Percentiles rank a stretch among this genome's conserved stretches.
phyloP scores from a whole-genome alignment of 2,329 filamentous ascomycete species.

The Huntiella decipiens region DNA sequence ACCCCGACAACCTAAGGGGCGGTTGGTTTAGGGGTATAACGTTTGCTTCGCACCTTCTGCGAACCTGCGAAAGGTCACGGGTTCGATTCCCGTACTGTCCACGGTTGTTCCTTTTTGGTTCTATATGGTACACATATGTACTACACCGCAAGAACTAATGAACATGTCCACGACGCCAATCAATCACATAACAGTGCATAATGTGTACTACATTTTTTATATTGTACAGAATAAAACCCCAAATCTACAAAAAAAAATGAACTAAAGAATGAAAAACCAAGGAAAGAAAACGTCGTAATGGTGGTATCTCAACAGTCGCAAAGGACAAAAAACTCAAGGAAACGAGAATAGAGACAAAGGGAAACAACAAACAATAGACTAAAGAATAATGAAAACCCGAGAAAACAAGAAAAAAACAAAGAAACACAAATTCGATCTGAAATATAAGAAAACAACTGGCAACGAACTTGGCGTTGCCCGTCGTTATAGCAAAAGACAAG shows the following conservation, averaged over 20 bases:
- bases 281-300: not conserved
- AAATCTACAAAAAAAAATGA: too few species aligned
- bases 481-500: too few species aligned
- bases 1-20: not conserved
- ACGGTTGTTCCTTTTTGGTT: not conserved
- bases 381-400: not conserved
- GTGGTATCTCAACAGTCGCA: conserved; percentile 9
- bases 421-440: not conserved
- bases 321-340: not conserved
- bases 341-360: not conserved
- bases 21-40: conserved; percentile 11
- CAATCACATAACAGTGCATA: too few species aligned
- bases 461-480: too few species aligned
- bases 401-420: conserved; percentile 3
- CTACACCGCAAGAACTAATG: too few species aligned
- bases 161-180: too few species aligned
- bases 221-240: too few species aligned
- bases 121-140: not conserved
- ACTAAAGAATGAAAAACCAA: not conserved
- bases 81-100: conserved; percentile 11
- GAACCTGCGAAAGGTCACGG: conserved; percentile 10
- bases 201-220: too few species aligned
- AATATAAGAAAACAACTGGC: not conserved
- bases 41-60: conserved; percentile 9
- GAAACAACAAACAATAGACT: not conserved